Conservation (phyloP, 1,139 yeast species). For the Schizosaccharomyces versatilis region DNA sequence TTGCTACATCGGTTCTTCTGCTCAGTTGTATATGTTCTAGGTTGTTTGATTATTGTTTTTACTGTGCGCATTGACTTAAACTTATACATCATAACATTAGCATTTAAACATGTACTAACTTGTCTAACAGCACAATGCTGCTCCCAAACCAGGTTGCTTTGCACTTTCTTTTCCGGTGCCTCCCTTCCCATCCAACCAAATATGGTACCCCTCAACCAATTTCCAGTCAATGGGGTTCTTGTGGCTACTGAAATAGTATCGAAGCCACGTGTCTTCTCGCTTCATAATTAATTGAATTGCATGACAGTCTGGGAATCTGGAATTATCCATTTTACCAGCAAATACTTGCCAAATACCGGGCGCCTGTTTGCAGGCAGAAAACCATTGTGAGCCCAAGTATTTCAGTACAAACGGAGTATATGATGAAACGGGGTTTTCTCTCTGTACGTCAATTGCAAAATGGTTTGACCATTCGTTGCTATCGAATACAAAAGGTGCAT, state of each 20-base stretch:
- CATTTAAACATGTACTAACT: background rate
- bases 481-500: background rate
- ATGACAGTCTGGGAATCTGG: background rate
- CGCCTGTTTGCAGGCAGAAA: background rate
- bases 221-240: background rate
- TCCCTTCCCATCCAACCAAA: background rate
- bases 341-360: background rate
- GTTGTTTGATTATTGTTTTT: too few relatives aligned
- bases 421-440: background rate
- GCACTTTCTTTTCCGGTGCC: background rate
- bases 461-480: background rate
- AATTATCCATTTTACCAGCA: background rate
- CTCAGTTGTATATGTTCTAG: too few relatives aligned
- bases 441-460: background rate
- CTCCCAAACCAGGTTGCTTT: background rate
- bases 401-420: background rate
- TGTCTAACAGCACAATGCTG: background rate
- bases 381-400: background rate
- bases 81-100: too few relatives aligned
- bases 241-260: background rate
- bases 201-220: background rate
- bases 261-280: constrained; percentile 1
- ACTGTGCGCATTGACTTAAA: too few relatives aligned
- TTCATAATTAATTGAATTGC: background rate
- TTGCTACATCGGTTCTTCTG: too few relatives aligned